Percentiles rank a stretch among this genome's conserved stretches.
Evolutionary conservation across 1,139 yeast genomes (phyloP).

Genomic region (Suhomyces bokatorum): DNA sequence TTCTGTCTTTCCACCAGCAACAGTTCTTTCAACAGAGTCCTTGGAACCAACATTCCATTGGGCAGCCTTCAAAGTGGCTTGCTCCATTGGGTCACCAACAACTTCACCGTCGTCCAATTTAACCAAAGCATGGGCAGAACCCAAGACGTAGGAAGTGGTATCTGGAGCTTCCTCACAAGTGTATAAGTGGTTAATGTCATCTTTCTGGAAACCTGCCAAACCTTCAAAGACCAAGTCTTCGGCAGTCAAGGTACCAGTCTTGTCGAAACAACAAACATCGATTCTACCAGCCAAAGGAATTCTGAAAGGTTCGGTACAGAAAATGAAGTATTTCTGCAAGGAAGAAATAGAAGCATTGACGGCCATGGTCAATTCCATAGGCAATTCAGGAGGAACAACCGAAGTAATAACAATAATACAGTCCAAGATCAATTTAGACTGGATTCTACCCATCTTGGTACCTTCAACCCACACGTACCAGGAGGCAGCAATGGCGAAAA

Average conservation of each 20-base stretch:
- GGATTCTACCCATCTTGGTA: constrained; percentile 90
- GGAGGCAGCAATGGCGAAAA: constrained; percentile 93
- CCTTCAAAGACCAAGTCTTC: constrained; percentile 97
- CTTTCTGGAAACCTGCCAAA: constrained; percentile 73
- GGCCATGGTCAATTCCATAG: constrained; percentile 99
- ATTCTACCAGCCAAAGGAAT: constrained; percentile 97
- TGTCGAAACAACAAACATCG: constrained; percentile 97
- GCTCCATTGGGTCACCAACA: constrained; percentile 99
- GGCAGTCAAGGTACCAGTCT: constrained; percentile 97
- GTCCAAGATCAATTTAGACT: constrained; percentile 88
- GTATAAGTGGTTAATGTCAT: constrained; percentile 57
- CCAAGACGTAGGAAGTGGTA: constrained; percentile 73
- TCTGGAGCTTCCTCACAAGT: constrained; percentile 61
- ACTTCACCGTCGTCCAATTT: constrained; percentile 92
- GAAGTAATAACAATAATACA: constrained; percentile 95
- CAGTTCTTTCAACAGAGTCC: constrained; percentile 57
- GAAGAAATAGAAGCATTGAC: constrained; percentile 90
- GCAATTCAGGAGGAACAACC: constrained; percentile 98
- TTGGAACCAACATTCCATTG: constrained; percentile 81
- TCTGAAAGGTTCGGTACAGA: constrained; percentile 98
- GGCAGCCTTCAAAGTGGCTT: constrained; percentile 87
- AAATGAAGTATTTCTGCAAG: constrained; percentile 80
- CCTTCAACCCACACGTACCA: constrained; percentile 99
- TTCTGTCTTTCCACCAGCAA: constrained; percentile 42
- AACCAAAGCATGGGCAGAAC: constrained; percentile 96